Percentiles rank a stretch among this genome's conserved stretches.
phyloP scores from a whole-genome alignment of 768 basidiomycete species.

The Lentinula edodes region DNA sequence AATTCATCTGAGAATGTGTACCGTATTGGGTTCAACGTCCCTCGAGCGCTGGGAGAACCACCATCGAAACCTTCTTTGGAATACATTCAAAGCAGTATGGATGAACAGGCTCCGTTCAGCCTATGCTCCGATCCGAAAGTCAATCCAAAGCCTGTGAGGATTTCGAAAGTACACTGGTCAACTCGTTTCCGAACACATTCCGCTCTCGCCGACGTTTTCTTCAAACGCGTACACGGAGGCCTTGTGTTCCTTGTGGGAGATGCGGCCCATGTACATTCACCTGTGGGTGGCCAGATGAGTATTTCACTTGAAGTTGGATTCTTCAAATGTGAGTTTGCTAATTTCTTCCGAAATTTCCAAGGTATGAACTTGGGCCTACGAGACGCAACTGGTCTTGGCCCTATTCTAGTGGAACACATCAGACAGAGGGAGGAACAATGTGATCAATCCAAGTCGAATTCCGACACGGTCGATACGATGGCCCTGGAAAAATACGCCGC shows the following conservation, averaged over 20 bases:
- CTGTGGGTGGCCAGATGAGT: slow-evolving; percentile 4
- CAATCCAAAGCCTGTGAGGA: slow-evolving; percentile 17
- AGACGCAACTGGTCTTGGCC: slow-evolving; percentile 17
- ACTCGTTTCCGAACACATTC: slow-evolving; percentile 33
- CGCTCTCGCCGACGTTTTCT: slow-evolving; percentile 28
- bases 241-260: slow-evolving; percentile 18
- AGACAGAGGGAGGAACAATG: background rate
- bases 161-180: slow-evolving; percentile 28
- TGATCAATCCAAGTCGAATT: background rate
- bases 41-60: slow-evolving; percentile 19
- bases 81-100: slow-evolving; percentile 31
- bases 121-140: slow-evolving; percentile 20
- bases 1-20: background rate
- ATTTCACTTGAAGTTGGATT: background rate
- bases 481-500: slow-evolving; percentile 1
- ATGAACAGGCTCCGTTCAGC: slow-evolving; percentile 23
- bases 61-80: slow-evolving; percentile 27
- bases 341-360: slow-evolving; percentile 10
- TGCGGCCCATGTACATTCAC: slow-evolving; percentile 21
- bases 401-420: slow-evolving; percentile 14
- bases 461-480: background rate
- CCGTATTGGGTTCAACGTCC: slow-evolving; percentile 8
- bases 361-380: slow-evolving; percentile 24
- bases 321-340: background rate
- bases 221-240: slow-evolving; percentile 20